Base-by-base conservation (phyloP, 148 eudicot species). In the Chenopodium suecicum region DNA sequence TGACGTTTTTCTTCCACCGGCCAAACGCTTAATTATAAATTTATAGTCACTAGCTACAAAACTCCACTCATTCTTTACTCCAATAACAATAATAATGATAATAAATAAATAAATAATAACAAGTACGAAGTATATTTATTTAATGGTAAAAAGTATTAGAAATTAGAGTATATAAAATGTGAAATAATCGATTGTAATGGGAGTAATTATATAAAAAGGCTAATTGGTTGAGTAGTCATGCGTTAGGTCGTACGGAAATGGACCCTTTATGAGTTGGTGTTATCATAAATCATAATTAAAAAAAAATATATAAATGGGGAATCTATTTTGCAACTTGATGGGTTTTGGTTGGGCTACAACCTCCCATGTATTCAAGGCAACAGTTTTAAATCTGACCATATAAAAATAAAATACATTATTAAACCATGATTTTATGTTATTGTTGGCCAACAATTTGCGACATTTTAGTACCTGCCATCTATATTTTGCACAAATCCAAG, bases 241-340 rank as follows among this genome's bases (percentile, higher is more conserved):
- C 74, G 48, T 64, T 58, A 77, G 56, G 48, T 77, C 25, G 79
- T 77, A 77, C 79, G 79, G 79, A 77, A 1, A n/a, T 58, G 65
- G 70, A 41, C 70, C 70, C 22, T 62, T 64, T 12, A 3, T 62
- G 48, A 13, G 79, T 77, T 62, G 79, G 70, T 37, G 79, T 20
- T 34, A 37, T 77, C 64, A 58, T 14, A 14, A 20, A 5, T 41
- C 44, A 41, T 41, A 41, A 41, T 41, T 31, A 31, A 31, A 31
- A 31, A 41, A 41, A 0, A 37, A 37, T 37, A 27, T 27, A 41
- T 41, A 41, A 41, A 31, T 62, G 54, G 44, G 11, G 70, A 77
- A 77, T 77, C 79, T 77, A 77, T 62, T 34, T 31, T 63, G 32
- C 69, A 63, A 62, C 56, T 62, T 77, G 70, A 63, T 44, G 44